Evolutionary conservation across 768 basidiomycete species (phyloP), one percentile per base, ranked within the genome.

Genomic region (Paxillus ammoniavirescens): DNA sequence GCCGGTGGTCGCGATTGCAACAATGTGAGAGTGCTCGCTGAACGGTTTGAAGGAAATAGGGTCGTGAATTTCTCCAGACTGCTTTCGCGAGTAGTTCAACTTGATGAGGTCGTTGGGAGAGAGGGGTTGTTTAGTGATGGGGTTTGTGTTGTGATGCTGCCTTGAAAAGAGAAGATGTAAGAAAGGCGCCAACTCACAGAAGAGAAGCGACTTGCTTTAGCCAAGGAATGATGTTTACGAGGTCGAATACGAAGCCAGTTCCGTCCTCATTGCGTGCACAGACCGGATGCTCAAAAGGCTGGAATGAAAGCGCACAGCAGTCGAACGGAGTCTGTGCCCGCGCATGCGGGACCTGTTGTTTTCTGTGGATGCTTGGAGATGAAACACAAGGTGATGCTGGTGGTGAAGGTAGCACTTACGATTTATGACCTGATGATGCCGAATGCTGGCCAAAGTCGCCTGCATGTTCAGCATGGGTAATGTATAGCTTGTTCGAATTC

Each of bases 21-120:
- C 91, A 51, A 99, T 91, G 65, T 98, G 91, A 1, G 96, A 95
- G 68, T 98, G 96, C 57, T 96, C 89, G 65, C 81, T 94, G 79
- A 99, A 97, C 2, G 91, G 89, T 69, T 98, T 98, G 82, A 96
- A 99, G 3, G 93, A 93, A 42, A 99, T 93, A 0, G 97, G 97
- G 68, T 99, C 97, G 67, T 97, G 88, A 12, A 91, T 82, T 69
- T 93, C 89, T 37, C 89, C 89, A 23, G 92, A 84, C 3, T 89
- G 75, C 69, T 95, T 95, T 56, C 92, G 80, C 1, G 86, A 83
- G 64, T 93, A 93, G 65, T 90, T 79, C 30, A 93, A 78, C n/a
- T 81, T 80, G 43, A 93, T 87, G 50, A 93, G 80, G 55, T 90
- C 87, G 7, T 83, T 77, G 0, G 90, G 87, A 3, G 72, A 66